A percentile compares a stretch with the other conserved stretches of the same genome.
Evolutionary conservation across 257 asterid genomes (phyloP).

Genomic region (Mitragyna speciosa): DNA sequence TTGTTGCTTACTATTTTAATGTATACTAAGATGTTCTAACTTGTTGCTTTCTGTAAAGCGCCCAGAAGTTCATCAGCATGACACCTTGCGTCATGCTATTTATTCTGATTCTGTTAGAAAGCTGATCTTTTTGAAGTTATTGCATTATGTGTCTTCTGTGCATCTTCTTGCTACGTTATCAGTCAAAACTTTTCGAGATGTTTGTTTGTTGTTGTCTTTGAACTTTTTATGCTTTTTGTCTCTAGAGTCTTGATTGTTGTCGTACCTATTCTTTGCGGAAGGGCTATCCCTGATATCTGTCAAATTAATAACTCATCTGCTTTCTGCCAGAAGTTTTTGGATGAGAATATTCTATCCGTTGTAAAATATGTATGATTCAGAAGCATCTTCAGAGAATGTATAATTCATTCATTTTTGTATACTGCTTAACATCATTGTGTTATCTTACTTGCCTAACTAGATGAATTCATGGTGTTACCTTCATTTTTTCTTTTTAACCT

Average conservation of each 20-base stretch:
- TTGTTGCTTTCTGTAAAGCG: constrained; percentile 14
- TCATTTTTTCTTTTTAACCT: neutral
- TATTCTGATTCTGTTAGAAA: constrained; percentile 14
- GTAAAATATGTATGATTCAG: neutral
- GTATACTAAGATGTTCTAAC: neutral
- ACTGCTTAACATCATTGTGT: neutral
- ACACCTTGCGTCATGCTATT: constrained; percentile 4
- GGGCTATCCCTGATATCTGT: neutral
- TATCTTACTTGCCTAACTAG: neutral
- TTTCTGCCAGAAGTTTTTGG: neutral
- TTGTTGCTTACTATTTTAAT: neutral
- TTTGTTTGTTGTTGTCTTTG: neutral
- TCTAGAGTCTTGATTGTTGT: neutral
- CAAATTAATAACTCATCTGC: neutral
- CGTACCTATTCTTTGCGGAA: neutral
- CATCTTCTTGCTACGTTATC: neutral
- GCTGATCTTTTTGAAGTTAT: constrained; percentile 15
- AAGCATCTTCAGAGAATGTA: neutral
- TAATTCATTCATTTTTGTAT: neutral
- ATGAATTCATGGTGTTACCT: neutral
- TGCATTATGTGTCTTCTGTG: neutral
- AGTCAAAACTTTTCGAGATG: neutral
- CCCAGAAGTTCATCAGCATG: neutral
- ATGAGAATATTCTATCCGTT: neutral
- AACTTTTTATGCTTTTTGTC: constrained; percentile 3